These are phyloP conservation scores for Sugiyamaella americana DNA, from an alignment of 805 yeast species.

Conservation along the genomic window DNA sequence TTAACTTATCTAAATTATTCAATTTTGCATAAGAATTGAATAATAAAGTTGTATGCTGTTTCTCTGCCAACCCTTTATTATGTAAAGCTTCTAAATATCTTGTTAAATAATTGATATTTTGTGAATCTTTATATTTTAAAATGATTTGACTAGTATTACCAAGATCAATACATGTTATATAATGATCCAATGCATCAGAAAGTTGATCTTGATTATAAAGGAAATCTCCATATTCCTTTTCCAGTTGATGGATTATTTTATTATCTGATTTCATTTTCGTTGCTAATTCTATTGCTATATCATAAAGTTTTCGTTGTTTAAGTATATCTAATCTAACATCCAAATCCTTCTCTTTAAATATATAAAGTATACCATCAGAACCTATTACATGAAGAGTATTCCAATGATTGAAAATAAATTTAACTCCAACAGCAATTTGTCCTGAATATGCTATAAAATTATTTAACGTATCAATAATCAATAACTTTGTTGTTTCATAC, in stretches of 20 bases:
- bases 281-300: constrained; percentile 69
- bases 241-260: constrained; percentile 13
- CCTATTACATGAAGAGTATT: constrained; percentile 55
- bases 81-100: constrained; percentile 58
- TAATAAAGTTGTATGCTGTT: constrained; percentile 76
- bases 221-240: constrained; percentile 62
- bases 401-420: constrained; percentile 53
- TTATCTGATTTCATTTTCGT: constrained; percentile 27
- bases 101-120: constrained; percentile 59
- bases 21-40: constrained; percentile 76
- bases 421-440: constrained; percentile 59
- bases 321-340: constrained; percentile 64
- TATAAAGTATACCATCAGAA: constrained; percentile 68
- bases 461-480: constrained; percentile 63
- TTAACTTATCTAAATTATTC: constrained; percentile 53
- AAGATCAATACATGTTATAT: constrained; percentile 48
- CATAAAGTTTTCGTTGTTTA: constrained; percentile 61
- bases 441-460: constrained; percentile 65
- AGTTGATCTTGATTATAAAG: constrained; percentile 60
- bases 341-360: constrained; percentile 58
- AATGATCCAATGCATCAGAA: constrained; percentile 69
- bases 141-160: constrained; percentile 72
- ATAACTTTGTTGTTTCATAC: constrained; percentile 44
- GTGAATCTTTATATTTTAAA: constrained; percentile 70
- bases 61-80: constrained; percentile 49